Evolutionary conservation across 2,329 filamentous ascomycete species (phyloP).

Genomic region (Fusarium floridanum): DNA sequence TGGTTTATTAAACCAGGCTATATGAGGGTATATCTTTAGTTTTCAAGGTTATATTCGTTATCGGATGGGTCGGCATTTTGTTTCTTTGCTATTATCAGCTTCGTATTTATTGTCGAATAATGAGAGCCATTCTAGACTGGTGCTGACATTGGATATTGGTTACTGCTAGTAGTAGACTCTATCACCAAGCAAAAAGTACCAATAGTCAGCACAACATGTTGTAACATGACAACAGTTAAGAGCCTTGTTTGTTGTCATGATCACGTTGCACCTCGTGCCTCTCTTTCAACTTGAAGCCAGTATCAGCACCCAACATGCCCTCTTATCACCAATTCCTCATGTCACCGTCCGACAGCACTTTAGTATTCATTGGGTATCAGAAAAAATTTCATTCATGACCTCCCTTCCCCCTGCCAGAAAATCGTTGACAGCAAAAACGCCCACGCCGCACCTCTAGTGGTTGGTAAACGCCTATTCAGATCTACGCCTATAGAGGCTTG

Average conservation of each 20-base stretch:
- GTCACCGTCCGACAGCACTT: conserved; percentile 42
- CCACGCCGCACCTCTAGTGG: conserved; percentile 45
- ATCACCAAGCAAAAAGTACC: neutral
- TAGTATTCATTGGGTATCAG: conserved; percentile 37
- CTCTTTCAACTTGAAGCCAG: neutral
- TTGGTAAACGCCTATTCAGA: conserved; percentile 49
- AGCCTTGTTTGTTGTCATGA: neutral
- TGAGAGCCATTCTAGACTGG: neutral
- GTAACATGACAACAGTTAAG: neutral
- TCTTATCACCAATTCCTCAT: neutral
- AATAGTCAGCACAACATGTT: neutral
- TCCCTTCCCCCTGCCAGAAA: conserved; percentile 33
- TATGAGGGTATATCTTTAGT: neutral
- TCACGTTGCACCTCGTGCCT: neutral
- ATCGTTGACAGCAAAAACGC: conserved; percentile 38
- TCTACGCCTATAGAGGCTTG: conserved; percentile 42
- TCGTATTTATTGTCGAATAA: neutral
- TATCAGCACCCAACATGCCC: neutral
- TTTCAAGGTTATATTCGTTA: conserved; percentile 13
- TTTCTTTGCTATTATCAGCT: neutral
- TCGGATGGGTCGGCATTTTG: neutral
- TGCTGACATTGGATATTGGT: conserved; percentile 3
- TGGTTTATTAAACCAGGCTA: neutral
- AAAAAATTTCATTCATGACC: conserved; percentile 45
- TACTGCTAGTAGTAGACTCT: neutral